phyloP scores from a whole-genome alignment of 176 grass and related monocot species.

The Carex scoparia region DNA sequence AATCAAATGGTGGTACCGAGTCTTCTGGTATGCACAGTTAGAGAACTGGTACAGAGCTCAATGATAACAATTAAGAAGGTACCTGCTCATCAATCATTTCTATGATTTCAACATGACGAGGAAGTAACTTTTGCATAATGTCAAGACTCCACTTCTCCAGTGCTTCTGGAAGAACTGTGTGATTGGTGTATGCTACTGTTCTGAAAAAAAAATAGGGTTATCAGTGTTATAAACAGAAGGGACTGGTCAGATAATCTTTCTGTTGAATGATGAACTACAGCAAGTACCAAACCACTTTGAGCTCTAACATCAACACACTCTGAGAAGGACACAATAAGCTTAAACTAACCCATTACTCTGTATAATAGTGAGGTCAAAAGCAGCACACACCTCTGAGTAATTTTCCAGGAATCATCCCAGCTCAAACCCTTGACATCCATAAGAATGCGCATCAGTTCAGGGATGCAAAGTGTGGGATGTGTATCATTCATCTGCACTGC shows the following conservation, averaged over 20 bases:
- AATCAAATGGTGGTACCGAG: background rate
- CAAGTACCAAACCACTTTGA: background rate
- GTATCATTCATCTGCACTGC: constrained; percentile 99
- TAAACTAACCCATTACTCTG: background rate
- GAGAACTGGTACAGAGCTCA: constrained; percentile 7
- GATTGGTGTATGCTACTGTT: constrained; percentile 95
- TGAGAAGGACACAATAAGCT: background rate
- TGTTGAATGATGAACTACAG: background rate
- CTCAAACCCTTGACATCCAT: constrained; percentile 88
- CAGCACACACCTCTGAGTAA: constrained; percentile 73
- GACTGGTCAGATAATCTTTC: background rate
- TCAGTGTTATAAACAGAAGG: constrained; percentile 3
- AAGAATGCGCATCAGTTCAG: constrained; percentile 93
- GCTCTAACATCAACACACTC: constrained; percentile 4
- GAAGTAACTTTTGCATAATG: constrained; percentile 96
- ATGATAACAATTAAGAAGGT: constrained; percentile 21
- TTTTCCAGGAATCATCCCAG: constrained; percentile 81
- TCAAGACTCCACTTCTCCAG: constrained; percentile 98
- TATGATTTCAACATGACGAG: constrained; percentile 98
- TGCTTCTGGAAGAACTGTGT: constrained; percentile 98
- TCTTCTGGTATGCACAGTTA: constrained; percentile 19
- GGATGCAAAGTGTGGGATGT: constrained; percentile 97
- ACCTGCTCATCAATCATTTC: constrained; percentile 90
- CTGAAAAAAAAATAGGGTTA: constrained; percentile 31
- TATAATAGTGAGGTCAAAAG: background rate